phyloP scores from a whole-genome alignment of 345 rosid genomes.

The Syzygium aqueum region DNA sequence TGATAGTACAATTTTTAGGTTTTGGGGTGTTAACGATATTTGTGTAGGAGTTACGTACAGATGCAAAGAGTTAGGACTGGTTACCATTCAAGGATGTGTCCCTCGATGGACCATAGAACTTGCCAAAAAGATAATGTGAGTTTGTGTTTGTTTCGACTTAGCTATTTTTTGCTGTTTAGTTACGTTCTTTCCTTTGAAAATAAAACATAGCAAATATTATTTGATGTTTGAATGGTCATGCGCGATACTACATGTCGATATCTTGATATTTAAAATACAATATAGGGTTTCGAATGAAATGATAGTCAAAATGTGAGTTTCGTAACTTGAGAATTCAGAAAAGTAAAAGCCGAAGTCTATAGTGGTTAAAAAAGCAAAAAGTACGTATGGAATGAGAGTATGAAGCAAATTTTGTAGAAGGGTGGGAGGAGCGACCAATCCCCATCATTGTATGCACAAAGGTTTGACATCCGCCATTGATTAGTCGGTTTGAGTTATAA shows the following conservation, averaged over 20 bases:
- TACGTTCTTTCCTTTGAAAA: background rate
- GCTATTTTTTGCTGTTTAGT: background rate
- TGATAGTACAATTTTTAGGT: background rate
- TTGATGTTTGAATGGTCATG: background rate
- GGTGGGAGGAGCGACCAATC: background rate
- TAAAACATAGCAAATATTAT: background rate
- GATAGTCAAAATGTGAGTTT: background rate
- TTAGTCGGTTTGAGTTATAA: background rate
- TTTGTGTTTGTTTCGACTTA: background rate
- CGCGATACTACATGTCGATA: background rate
- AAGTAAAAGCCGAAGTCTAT: background rate
- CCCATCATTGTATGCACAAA: background rate
- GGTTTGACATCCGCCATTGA: background rate
- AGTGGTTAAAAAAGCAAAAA: background rate
- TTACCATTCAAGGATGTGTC: background rate
- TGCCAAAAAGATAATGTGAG: background rate
- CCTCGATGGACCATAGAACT: background rate
- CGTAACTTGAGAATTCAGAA: background rate
- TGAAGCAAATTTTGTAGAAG: background rate
- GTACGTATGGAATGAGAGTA: background rate
- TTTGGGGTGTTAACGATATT: background rate
- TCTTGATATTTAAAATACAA: background rate
- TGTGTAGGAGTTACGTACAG: background rate
- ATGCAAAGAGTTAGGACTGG: fast-evolving
- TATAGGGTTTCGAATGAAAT: background rate